Conservation (phyloP, 2,329 filamentous ascomycete genomes). For the Periconia sp. region DNA sequence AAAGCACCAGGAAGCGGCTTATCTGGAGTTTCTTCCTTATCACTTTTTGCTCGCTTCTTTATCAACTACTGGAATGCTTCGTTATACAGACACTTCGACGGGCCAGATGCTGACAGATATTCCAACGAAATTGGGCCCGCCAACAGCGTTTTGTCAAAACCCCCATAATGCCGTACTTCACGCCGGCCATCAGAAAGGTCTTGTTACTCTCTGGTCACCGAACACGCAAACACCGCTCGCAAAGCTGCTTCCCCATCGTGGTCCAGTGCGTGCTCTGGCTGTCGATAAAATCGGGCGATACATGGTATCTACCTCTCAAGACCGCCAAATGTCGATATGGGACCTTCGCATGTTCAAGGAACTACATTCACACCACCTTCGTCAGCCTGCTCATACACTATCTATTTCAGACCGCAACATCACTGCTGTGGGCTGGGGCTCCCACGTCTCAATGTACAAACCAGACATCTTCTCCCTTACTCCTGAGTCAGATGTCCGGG, state of each 20-base stretch:
- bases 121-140: constrained; percentile 81
- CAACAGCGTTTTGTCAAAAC: constrained; percentile 85
- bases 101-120: constrained; percentile 87
- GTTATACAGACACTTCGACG: constrained; percentile 94
- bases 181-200: constrained; percentile 92
- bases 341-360: constrained; percentile 94
- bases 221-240: constrained; percentile 86
- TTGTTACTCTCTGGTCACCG: constrained; percentile 94
- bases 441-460: constrained; percentile 87
- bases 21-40: constrained; percentile 95
- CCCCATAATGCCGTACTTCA: constrained; percentile 91
- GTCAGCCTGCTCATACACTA: constrained; percentile 80
- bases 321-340: constrained; percentile 92
- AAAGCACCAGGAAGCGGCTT: constrained; percentile 88
- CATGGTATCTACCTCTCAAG: constrained; percentile 93
- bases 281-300: constrained; percentile 90
- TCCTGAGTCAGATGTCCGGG: constrained; percentile 71
- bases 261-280: constrained; percentile 83
- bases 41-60: constrained; percentile 92
- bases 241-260: constrained; percentile 87
- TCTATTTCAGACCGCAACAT: constrained; percentile 88
- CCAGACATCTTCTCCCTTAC: constrained; percentile 79
- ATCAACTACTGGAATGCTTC: constrained; percentile 79
- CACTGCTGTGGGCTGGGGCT: constrained; percentile 90
- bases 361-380: constrained; percentile 85